Evolutionary conservation across 805 yeast species (phyloP), one percentile per base, ranked within the genome.

Genomic region (Ogataea saltuana): DNA sequence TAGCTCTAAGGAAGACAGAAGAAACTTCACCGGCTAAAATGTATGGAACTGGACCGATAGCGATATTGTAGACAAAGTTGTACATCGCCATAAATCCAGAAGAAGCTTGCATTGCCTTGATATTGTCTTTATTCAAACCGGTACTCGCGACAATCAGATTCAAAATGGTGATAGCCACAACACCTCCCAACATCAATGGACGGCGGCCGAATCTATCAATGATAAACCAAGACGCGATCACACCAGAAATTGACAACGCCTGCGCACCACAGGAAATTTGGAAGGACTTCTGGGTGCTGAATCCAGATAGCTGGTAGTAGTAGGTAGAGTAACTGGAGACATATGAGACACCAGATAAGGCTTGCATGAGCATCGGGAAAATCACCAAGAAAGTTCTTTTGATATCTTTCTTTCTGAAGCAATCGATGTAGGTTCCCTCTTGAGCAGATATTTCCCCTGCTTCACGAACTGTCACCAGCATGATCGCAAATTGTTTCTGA

Each of bases 261-360:
- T 65, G 64, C 32, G 61, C 64, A 39, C 67, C 67, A 41, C 61
- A 56, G 29, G 51, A 41, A 9, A 56, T 37, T 36, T 49, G 52
- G 39, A 43, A 75, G 3, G 78, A 60, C 63, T 67, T 68, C 16
- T 65, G 49, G 2, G 62, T 55, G 11, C 68, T 58, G 51, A 72
- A 63, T 38, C 82, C 81, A 29, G 79, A 76, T 48, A 73, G 72
- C 27, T 59, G 50, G 51, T 70, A 75, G 58, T 72, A 74, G 49
- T 74, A 75, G 4, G 80, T 70, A 9, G 79, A 64, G 55, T 70
- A 75, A 30, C 72, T 72, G 61, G 70, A 67, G 49, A 58, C 54
- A 53, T 73, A 68, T 1, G 75, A 59, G 4, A 78, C 67, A 43
- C 80, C 80, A 31, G 75, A 68, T 46, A 71, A 56, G 31, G 69